Evolutionary conservation across 257 asterid genomes (phyloP).

Genomic region (Asclepias syriaca): DNA sequence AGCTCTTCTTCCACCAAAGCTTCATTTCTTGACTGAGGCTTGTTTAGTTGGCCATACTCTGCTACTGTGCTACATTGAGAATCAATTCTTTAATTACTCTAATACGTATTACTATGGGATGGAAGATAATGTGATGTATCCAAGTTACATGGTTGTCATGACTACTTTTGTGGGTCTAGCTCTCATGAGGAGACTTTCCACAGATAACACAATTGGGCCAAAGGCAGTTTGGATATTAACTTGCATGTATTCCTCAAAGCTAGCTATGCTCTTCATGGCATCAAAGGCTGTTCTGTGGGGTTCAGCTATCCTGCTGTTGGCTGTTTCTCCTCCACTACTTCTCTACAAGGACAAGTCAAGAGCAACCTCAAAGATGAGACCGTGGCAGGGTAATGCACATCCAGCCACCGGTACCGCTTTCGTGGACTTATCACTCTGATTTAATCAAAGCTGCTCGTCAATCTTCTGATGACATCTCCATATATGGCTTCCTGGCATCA

Average conservation of each 20-base stretch:
- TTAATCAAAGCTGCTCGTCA: slow-evolving; percentile 76
- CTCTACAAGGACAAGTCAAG: slow-evolving; percentile 88
- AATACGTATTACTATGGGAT: slow-evolving; percentile 81
- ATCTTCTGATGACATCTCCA: slow-evolving; percentile 87
- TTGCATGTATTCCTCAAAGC: slow-evolving; percentile 79
- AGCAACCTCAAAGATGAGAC: slow-evolving; percentile 87
- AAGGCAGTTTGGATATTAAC: slow-evolving; percentile 91
- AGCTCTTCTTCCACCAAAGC: slow-evolving; percentile 78
- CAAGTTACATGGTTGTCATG: slow-evolving; percentile 91
- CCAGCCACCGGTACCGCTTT: slow-evolving; percentile 90
- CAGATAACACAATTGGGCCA: slow-evolving; percentile 68
- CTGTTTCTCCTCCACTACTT: slow-evolving; percentile 95
- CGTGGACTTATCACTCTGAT: slow-evolving; percentile 82
- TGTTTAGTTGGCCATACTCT: slow-evolving; percentile 82
- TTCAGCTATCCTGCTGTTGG: slow-evolving; percentile 79
- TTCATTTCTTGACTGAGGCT: slow-evolving; percentile 66
- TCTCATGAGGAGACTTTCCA: slow-evolving; percentile 78
- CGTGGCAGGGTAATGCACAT: slow-evolving; percentile 93
- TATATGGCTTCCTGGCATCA: slow-evolving; percentile 81
- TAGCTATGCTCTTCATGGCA: slow-evolving; percentile 83
- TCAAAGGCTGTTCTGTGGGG: slow-evolving; percentile 91
- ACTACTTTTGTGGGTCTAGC: slow-evolving; percentile 88
- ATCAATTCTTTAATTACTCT: slow-evolving; percentile 83
- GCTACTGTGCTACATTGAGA: slow-evolving; percentile 82
- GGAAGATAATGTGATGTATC: slow-evolving; percentile 97